These are phyloP conservation scores for Citrullus mucosospermus DNA, from an alignment of 306 rosid genomes.

Conservation along the genomic window DNA sequence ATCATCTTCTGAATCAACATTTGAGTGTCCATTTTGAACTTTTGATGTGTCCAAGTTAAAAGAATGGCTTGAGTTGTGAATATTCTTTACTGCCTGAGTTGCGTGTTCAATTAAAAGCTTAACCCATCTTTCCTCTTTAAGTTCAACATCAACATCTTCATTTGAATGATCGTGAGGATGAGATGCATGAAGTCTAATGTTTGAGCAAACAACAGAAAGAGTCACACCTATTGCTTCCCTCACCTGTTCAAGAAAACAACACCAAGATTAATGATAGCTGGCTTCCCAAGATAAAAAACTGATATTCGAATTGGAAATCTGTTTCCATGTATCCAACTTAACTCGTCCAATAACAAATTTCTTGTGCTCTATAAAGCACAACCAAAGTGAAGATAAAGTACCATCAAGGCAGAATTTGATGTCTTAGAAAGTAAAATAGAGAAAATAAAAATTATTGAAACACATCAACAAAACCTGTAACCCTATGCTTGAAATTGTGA, in stretches of 20 bases:
- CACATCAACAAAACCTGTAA: background rate
- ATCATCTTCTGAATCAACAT: constrained; percentile 74
- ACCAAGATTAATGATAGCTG: background rate
- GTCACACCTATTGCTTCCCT: constrained; percentile 88
- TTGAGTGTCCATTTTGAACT: constrained; percentile 53
- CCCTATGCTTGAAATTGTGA: background rate
- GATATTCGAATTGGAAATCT: background rate
- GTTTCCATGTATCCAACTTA: background rate
- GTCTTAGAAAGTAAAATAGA: background rate
- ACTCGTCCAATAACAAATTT: background rate
- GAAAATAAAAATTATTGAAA: background rate
- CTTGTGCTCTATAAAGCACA: background rate
- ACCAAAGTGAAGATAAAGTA: background rate
- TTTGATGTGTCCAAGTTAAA: constrained; percentile 35
- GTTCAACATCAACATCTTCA: constrained; percentile 27
- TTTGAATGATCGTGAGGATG: constrained; percentile 25
- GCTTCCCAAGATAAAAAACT: background rate
- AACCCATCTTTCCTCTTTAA: constrained; percentile 66
- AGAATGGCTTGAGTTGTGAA: constrained; percentile 62
- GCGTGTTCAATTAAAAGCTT: constrained; percentile 45
- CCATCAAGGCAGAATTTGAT: background rate
- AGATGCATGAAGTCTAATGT: constrained; percentile 66
- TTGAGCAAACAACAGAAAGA: constrained; percentile 80
- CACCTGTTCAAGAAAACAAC: constrained; percentile 43
- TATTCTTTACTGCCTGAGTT: constrained; percentile 52